phyloP scores from a whole-genome alignment of 2,329 filamentous ascomycete species.

The Didymella exigua region DNA sequence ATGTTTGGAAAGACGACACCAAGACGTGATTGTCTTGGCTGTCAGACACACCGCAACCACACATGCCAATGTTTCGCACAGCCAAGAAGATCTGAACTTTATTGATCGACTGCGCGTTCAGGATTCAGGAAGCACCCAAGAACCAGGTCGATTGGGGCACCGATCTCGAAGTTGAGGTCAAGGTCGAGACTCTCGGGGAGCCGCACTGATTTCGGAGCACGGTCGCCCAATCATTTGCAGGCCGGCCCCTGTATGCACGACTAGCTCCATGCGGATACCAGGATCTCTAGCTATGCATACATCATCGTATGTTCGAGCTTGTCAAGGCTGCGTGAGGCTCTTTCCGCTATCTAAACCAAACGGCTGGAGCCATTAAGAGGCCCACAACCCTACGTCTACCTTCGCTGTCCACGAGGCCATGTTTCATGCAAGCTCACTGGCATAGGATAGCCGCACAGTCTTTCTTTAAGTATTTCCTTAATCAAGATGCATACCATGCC shows the following conservation, averaged over 20 bases:
- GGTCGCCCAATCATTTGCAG: not conserved
- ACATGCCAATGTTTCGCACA: not conserved
- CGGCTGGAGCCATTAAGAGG: not conserved
- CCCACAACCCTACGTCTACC: constrained; percentile 4
- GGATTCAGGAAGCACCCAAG: not conserved
- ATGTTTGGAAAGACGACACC: not conserved
- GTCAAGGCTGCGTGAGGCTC: constrained; percentile 4
- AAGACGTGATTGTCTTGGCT: not conserved
- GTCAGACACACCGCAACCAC: not conserved
- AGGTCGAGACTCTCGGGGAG: constrained; percentile 5
- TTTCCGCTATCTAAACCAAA: constrained; percentile 5
- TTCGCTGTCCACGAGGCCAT: constrained; percentile 6
- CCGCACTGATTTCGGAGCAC: constrained; percentile 11
- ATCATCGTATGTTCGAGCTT: not conserved
- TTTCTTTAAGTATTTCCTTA: too few species aligned
- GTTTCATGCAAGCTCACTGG: constrained; percentile 1
- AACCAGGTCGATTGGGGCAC: not conserved
- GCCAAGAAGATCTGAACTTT: not conserved
- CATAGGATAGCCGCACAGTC: constrained; percentile 1
- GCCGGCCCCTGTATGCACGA: not conserved
- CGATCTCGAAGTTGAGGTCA: not conserved
- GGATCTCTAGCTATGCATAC: constrained; percentile 2
- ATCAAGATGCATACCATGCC: not conserved
- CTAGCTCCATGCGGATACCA: constrained; percentile 1
- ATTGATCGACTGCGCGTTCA: not conserved